phyloP scores from a whole-genome alignment of 2,329 filamentous ascomycete species.

The Fusarium tricinctum region DNA sequence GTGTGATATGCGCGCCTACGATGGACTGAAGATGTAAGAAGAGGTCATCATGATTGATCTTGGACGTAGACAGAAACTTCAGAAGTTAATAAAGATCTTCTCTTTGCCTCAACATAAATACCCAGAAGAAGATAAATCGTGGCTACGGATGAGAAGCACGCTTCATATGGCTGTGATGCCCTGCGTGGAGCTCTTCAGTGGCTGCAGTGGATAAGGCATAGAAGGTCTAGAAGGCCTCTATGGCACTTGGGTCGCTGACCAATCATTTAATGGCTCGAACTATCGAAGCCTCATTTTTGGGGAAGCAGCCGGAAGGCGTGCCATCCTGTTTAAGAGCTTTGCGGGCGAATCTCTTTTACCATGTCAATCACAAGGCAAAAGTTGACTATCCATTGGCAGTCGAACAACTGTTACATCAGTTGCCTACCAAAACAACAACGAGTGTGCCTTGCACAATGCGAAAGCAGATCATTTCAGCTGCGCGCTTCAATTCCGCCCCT shows the following conservation, averaged over 20 bases:
- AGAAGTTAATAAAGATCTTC: too few species aligned
- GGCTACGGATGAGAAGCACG: neutral
- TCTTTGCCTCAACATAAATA: too few species aligned
- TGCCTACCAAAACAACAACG: neutral
- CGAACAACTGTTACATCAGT: neutral
- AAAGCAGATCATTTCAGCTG: conserved; percentile 1
- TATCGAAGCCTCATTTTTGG: too few species aligned
- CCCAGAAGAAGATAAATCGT: neutral
- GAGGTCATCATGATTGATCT: too few species aligned
- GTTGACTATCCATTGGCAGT: neutral
- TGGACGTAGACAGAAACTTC: too few species aligned
- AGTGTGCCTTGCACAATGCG: conserved; percentile 11
- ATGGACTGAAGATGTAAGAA: too few species aligned
- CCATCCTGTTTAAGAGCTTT: too few species aligned
- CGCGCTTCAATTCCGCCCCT: conserved; percentile 24
- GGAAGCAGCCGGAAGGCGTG: too few species aligned
- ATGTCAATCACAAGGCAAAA: neutral
- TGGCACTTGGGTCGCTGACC: neutral
- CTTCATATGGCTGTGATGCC: neutral
- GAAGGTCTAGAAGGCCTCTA: too few species aligned
- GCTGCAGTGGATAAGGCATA: neutral
- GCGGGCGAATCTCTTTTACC: too few species aligned
- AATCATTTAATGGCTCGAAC: neutral
- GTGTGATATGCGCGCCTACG: too few species aligned
- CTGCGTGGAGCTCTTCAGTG: neutral